Base-by-base conservation (phyloP, 1,139 yeast genomes). In the Insectozyma bohioensis region DNA sequence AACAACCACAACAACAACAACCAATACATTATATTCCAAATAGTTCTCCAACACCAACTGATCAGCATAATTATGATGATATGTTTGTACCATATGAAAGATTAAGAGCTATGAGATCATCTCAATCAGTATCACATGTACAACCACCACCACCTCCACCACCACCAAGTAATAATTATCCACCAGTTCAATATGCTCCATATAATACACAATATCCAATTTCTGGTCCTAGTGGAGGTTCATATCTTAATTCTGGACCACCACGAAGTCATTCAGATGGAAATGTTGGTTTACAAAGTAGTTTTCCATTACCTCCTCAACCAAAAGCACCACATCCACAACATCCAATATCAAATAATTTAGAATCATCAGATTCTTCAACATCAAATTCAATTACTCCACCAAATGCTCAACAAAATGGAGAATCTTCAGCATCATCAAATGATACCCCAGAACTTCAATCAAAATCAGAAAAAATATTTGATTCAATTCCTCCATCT, bases 271-370 rank as follows among this genome's bases (percentile, higher is more conserved):
- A n/a, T n/a, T n/a, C n/a, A n/a, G n/a, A n/a, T n/a, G n/a, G n/a
- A n/a, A n/a, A n/a, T n/a, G n/a, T n/a, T n/a, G n/a, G n/a, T n/a
- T n/a, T n/a, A 30, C 37, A 34, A 13, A 12, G 12, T 11, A 28
- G 38, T 33, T 31, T 30, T 15, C 30, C 29, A 7, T 20, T 24
- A 10, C 36, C 36, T 12, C 29, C 33, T n/a, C n/a, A n/a, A 10
- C 28, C 26, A 24, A 28, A 16, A 15, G 29, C 29, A 4, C 29
- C 29, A 14, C 20, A 19, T 19, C 29, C 29, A 10, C 29, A 26
- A 26, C 29, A 26, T 26, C 18, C 23, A 5, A 19, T 26, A 26
- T 20, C 28, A 5, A 18, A 17, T 16, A n/a, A 24, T 10, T 22
- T 24, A 12, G 20, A 16, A 4, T 20, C 20, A 3, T n/a, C 30